Evolutionary conservation across 148 eudicot species (phyloP).

Genomic region (Vaccinium corymbosum): DNA sequence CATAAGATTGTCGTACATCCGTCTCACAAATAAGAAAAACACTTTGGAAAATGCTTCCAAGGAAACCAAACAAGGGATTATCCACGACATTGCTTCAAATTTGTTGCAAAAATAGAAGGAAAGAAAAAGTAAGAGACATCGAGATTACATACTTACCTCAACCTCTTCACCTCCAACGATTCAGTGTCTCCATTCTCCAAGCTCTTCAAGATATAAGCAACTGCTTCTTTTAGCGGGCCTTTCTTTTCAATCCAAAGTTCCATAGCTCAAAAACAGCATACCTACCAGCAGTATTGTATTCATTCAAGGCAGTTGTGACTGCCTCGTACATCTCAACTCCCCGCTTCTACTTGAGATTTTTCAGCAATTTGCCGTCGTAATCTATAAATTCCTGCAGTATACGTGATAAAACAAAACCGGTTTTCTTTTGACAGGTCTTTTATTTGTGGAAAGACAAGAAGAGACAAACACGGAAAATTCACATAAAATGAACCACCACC

Average conservation of each 20-base stretch:
- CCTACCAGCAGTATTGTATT: slow-evolving; percentile 22
- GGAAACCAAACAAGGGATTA: too few relatives aligned
- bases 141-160: slow-evolving; percentile 7
- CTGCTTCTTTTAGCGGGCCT: slow-evolving; percentile 20
- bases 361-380: slow-evolving; percentile 19
- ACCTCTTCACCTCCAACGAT: slow-evolving; percentile 14
- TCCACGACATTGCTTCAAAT: too few relatives aligned
- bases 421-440: not conserved
- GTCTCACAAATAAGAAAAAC: too few relatives aligned
- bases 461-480: not conserved
- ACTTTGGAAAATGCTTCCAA: too few relatives aligned
- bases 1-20: too few relatives aligned
- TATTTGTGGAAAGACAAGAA: not conserved
- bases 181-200: slow-evolving; percentile 1
- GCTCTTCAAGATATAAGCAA: slow-evolving; percentile 18
- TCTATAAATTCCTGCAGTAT: slow-evolving; percentile 15
- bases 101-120: too few relatives aligned
- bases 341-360: slow-evolving; percentile 16
- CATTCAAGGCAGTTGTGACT: slow-evolving; percentile 23
- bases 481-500: not conserved
- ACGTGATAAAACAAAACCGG: not conserved
- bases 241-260: slow-evolving; percentile 16
- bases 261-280: slow-evolving; percentile 24
- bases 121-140: not conserved
- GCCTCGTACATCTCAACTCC: slow-evolving; percentile 19